Evolutionary conservation across 495 filamentous ascomycete species (phyloP), one percentile per base, ranked within the genome.

Genomic region (Parachaetomium inaequale): DNA sequence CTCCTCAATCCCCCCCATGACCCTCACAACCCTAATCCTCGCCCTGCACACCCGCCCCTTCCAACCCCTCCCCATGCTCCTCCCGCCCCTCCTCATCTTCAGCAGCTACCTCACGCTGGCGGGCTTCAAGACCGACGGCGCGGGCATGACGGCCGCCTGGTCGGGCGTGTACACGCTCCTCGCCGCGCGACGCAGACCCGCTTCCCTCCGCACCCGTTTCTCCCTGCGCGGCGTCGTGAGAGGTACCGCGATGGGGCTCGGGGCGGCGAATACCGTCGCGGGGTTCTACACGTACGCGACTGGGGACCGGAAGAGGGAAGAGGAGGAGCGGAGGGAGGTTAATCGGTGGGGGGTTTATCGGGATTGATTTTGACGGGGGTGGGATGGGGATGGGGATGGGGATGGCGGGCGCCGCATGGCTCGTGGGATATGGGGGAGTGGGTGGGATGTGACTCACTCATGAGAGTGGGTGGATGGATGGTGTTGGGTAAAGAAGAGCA

Each of bases 51-150:
- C 81, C 58, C 89, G 88, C 7, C 92, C 92, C 7, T 83, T 88
- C 70, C 88, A 89, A 68, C 65, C 80, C 14, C 78, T 94, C 1
- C 90, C 91, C 2, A 85, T 95, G 80, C 77, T 91, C 66, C 91
- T 96, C 78, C 82, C 91, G 36, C 89, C 92, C 0, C 78, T 92
- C 59, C 84, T 97, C n/a, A 80, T 95, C 58, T 92, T 96, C 79
- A 84, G 84, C 58, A 88, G 86, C 76, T 98, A 96, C 74, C 81
- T 93, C 47, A 93, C 92, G 71, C 71, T 96, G 10, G 82, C 84
- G 54, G 85, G 84, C 36, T 92, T 86, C 82, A 86, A 88, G 71
- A 86, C 85, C 55, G 94, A 97, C 66, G 85, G 84, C 53, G 93
- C 92, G 0, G 94, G 93, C 31, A 81, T 92, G 55, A 89, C 85